Evolutionary conservation across 106 monocot genomes (phyloP).

Genomic region (Posidonia australis): DNA sequence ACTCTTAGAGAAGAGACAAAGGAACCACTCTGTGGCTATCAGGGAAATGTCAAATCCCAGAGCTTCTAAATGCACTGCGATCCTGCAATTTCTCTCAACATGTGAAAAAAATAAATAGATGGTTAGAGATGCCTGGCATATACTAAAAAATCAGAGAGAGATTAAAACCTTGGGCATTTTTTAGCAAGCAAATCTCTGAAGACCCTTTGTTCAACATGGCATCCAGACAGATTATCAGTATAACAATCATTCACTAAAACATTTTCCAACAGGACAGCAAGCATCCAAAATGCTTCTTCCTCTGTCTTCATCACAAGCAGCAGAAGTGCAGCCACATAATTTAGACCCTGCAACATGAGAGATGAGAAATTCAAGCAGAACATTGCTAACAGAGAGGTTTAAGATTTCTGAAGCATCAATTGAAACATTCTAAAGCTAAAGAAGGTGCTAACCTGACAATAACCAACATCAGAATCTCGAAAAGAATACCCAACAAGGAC

Average conservation of each 20-base stretch:
- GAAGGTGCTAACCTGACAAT: slow-evolving; percentile 60
- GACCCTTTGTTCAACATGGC: slow-evolving; percentile 97
- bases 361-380: slow-evolving; percentile 1
- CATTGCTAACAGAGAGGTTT: too few relatives aligned
- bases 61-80: slow-evolving; percentile 75
- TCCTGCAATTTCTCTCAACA: slow-evolving; percentile 38
- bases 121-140: background rate
- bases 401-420: background rate
- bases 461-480: slow-evolving; percentile 95
- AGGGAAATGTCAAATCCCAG: slow-evolving; percentile 88
- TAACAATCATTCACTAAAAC: slow-evolving; percentile 94
- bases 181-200: slow-evolving; percentile 88
- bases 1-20: slow-evolving; percentile 94
- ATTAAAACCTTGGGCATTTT: slow-evolving; percentile 76
- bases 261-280: slow-evolving; percentile 88
- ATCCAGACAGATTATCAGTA: slow-evolving; percentile 89
- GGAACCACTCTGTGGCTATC: slow-evolving; percentile 92
- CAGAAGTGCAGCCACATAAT: slow-evolving; percentile 91
- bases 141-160: background rate
- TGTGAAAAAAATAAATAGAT: background rate
- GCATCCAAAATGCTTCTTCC: slow-evolving; percentile 99
- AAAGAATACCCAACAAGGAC: slow-evolving; percentile 98
- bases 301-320: slow-evolving; percentile 89
- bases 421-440: background rate
- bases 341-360: slow-evolving; percentile 55